Conservation (phyloP, 805 yeast genomes). For the Teunomyces barrocoloradensis region DNA sequence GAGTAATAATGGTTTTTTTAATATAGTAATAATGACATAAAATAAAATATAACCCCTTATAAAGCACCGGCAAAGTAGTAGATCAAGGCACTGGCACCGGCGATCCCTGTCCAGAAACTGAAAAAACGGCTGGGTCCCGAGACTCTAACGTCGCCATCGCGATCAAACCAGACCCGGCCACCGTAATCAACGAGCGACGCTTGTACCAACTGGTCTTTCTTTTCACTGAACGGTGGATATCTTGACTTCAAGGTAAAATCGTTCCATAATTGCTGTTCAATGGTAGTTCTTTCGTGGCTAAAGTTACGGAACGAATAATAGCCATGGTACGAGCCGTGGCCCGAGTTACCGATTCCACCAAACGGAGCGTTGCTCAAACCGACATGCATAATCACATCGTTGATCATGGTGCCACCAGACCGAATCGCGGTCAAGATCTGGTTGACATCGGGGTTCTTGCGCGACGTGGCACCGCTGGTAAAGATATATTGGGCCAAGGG, state of each 20-base stretch:
- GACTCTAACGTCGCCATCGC: conserved; percentile 33
- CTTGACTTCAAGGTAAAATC: conserved; percentile 60
- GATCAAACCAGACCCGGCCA: conserved; percentile 38
- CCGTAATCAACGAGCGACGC: conserved; percentile 27
- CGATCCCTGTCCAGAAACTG: conserved; percentile 29
- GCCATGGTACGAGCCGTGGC: conserved; percentile 84
- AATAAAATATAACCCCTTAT: not conserved
- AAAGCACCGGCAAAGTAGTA: conserved; percentile 13
- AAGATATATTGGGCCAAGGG: conserved; percentile 83
- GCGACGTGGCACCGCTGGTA: conserved; percentile 42
- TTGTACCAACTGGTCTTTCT: conserved; percentile 31
- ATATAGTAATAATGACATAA: not conserved
- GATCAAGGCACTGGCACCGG: conserved; percentile 29
- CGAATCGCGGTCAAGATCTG: conserved; percentile 51
- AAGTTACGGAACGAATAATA: conserved; percentile 59
- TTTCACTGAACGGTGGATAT: conserved; percentile 57
- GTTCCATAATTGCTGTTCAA: conserved; percentile 62
- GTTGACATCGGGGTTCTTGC: conserved; percentile 38
- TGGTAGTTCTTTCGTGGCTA: conserved; percentile 67
- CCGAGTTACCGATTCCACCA: conserved; percentile 89
- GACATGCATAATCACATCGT: conserved; percentile 72
- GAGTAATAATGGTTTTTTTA: conserved; percentile 21
- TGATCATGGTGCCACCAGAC: conserved; percentile 69
- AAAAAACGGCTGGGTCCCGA: conserved; percentile 34
- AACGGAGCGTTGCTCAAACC: conserved; percentile 72